A percentile compares a stretch with the other conserved stretches of the same genome.
Evolutionary conservation across 371 early-diverging fungal species (phyloP).

Genomic region (Chytridiales sp.): DNA sequence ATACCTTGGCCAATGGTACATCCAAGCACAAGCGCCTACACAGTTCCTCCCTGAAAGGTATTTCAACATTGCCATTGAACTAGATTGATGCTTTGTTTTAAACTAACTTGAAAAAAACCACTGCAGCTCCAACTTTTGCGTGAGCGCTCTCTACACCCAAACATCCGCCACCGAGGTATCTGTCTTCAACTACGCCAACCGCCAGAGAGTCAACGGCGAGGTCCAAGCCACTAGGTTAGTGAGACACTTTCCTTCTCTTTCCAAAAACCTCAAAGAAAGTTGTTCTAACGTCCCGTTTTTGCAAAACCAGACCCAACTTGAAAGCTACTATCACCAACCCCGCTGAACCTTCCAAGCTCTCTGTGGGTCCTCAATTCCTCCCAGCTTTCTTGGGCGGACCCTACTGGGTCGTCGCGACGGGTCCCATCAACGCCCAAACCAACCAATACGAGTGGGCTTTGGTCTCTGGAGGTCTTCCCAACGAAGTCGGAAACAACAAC

Average conservation of each 20-base stretch:
- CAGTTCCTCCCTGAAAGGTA: not conserved
- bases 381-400: constrained; percentile 4
- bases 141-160: not conserved
- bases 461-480: constrained; percentile 5
- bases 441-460: not conserved
- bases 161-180: not conserved
- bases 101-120: no score
- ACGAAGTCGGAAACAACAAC: not conserved
- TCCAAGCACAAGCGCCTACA: not conserved
- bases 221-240: no score
- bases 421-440: not conserved
- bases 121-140: no score
- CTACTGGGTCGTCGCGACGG: constrained; percentile 7
- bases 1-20: constrained; percentile 5
- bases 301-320: constrained; percentile 5
- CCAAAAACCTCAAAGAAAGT: no score
- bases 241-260: no score
- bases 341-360: constrained; percentile 1
- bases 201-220: constrained; percentile 6
- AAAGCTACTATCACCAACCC: constrained; percentile 1
- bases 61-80: no score
- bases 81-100: no score
- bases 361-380: constrained; percentile 5
- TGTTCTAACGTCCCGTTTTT: no score
- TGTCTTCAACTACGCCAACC: constrained; percentile 12